phyloP scores from a whole-genome alignment of 139 green algal genomes.

The Edaphochlamys debaryana region DNA sequence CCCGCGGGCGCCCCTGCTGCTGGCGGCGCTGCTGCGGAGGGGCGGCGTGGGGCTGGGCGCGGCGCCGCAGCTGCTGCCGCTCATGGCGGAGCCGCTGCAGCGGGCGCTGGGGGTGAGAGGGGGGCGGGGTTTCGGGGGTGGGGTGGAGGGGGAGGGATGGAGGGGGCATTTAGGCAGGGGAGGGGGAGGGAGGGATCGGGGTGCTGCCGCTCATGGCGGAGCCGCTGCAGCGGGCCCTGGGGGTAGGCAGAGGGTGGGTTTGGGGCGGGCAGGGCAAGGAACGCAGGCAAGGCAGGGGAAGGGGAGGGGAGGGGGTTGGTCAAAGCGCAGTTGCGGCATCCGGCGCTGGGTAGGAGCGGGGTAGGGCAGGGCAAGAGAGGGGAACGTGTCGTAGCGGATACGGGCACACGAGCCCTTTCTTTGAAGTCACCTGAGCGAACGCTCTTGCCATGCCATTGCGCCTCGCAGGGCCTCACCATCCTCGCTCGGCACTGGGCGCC shows the following conservation, averaged over 20 bases:
- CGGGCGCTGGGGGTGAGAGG: constrained; percentile 19
- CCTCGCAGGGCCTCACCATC: constrained; percentile 69
- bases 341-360: no score
- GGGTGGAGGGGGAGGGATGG: background rate
- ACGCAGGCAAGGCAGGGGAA: no score
- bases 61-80: constrained; percentile 71
- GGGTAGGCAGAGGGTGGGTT: background rate
- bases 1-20: constrained; percentile 75
- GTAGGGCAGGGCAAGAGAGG: no score
- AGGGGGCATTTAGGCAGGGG: no score
- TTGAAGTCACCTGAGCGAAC: no score
- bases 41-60: constrained; percentile 66
- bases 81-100: constrained; percentile 80
- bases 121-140: background rate
- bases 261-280: background rate
- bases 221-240: constrained; percentile 56
- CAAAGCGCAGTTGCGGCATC: constrained; percentile 75
- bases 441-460: no score
- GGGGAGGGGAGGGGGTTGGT: constrained; percentile 87
- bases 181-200: no score
- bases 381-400: no score
- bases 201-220: constrained; percentile 87
- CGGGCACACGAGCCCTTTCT: no score
- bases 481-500: constrained; percentile 65
- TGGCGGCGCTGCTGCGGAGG: constrained; percentile 75